Conservation (phyloP, 176 grass and related monocot genomes). For the Typha latifolia region DNA sequence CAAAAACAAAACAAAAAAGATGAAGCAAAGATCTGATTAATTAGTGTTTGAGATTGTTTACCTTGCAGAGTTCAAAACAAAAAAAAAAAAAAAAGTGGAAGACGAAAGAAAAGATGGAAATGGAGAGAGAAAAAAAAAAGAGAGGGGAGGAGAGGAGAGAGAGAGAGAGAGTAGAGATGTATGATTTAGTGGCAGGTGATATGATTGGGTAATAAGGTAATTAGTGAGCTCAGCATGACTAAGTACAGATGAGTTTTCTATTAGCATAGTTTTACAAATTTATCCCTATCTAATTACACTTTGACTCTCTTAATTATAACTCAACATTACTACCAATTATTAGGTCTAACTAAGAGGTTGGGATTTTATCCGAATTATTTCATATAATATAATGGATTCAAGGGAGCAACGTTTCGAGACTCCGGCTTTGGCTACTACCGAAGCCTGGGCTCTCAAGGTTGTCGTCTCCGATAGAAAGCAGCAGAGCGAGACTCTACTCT, state of each 20-base stretch:
- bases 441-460: no score
- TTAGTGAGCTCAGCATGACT: background rate
- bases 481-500: no score
- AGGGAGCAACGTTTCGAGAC: no score
- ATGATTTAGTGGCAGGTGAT: background rate
- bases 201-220: background rate
- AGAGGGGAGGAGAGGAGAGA: background rate
- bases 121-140: background rate
- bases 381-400: no score
- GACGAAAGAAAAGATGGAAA: background rate
- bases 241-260: background rate
- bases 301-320: no score
- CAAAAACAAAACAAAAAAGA: background rate
- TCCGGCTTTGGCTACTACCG: no score
- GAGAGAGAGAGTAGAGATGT: background rate
- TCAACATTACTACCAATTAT: no score
- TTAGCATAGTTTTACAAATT: background rate
- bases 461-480: no score
- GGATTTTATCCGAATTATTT: no score
- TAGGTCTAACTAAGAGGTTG: no score
- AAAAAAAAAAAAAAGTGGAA: background rate
- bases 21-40: background rate
- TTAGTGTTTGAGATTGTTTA: background rate
- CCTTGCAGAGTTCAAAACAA: background rate
- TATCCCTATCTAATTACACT: background rate